These are phyloP conservation scores for Sphaerostilbella broomeana DNA, from an alignment of 2,329 filamentous ascomycete genomes.

Conservation along the genomic window DNA sequence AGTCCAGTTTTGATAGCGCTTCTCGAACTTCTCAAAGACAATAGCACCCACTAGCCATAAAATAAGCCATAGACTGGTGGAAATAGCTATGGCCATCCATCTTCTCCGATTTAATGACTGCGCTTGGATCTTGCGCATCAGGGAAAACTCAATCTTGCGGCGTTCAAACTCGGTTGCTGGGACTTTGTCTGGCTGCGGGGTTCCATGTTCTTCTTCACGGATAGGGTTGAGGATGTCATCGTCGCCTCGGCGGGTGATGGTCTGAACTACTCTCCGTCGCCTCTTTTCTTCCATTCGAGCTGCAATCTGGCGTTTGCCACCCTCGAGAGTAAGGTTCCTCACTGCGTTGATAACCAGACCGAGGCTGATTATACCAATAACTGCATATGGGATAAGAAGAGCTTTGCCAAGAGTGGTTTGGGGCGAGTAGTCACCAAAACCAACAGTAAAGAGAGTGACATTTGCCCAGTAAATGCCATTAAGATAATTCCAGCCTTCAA, in stretches of 20 bases:
- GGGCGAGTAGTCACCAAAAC: slow-evolving; percentile 51
- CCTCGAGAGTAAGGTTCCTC: slow-evolving; percentile 56
- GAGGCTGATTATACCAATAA: slow-evolving; percentile 76
- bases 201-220: neutral
- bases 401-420: slow-evolving; percentile 53
- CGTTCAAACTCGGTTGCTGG: slow-evolving; percentile 46
- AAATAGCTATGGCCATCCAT: slow-evolving; percentile 68
- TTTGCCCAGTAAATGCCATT: slow-evolving; percentile 77
- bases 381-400: slow-evolving; percentile 74
- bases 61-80: slow-evolving; percentile 59
- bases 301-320: slow-evolving; percentile 44
- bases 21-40: slow-evolving; percentile 57
- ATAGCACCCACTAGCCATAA: slow-evolving; percentile 78
- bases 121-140: slow-evolving; percentile 76
- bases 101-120: slow-evolving; percentile 58
- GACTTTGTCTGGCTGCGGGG: slow-evolving; percentile 5
- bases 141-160: slow-evolving; percentile 63
- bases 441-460: slow-evolving; percentile 60
- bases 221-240: slow-evolving; percentile 43
- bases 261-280: slow-evolving; percentile 41
- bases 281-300: slow-evolving; percentile 55
- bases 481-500: slow-evolving; percentile 70
- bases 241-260: slow-evolving; percentile 39
- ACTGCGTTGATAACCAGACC: slow-evolving; percentile 80
- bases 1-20: slow-evolving; percentile 51